A percentile compares a stretch with the other conserved stretches of the same genome.
Evolutionary conservation across 2,329 filamentous ascomycete genomes (phyloP).

Genomic region (Grosmannia huntii): DNA sequence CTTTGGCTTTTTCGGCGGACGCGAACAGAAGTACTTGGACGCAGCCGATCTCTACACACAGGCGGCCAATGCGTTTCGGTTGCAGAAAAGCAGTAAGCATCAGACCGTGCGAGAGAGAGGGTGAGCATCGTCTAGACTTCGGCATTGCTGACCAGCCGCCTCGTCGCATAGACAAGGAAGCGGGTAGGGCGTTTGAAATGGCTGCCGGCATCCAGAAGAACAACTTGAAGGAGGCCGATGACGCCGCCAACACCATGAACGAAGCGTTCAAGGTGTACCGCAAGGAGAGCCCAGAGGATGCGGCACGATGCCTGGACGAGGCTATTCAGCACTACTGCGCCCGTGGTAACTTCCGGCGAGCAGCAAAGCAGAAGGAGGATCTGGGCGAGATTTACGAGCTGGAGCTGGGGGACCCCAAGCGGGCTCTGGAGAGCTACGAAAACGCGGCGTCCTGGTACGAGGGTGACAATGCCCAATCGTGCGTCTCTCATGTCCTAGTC

Average conservation of each 20-base stretch:
- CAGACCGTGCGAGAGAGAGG: neutral
- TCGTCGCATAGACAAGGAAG: conserved; percentile 54
- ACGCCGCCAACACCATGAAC: conserved; percentile 75
- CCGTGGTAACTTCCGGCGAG: conserved; percentile 82
- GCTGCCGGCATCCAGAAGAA: conserved; percentile 69
- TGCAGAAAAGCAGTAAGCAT: conserved; percentile 65
- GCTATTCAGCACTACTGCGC: conserved; percentile 77
- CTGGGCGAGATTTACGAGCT: conserved; percentile 77
- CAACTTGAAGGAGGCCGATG: conserved; percentile 81
- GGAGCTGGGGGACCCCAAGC: conserved; percentile 64
- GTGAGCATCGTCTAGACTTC: neutral
- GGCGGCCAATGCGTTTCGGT: conserved; percentile 82
- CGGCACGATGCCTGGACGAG: conserved; percentile 63
- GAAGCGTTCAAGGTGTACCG: conserved; percentile 95
- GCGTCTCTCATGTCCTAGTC: conserved; percentile 22
- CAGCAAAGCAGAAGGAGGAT: conserved; percentile 82
- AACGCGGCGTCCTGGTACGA: conserved; percentile 83
- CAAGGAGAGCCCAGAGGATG: conserved; percentile 72
- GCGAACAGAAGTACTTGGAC: conserved; percentile 78
- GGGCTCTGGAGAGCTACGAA: conserved; percentile 73
- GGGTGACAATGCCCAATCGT: conserved; percentile 72
- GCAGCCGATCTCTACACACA: conserved; percentile 79
- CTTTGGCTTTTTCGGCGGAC: conserved; percentile 81
- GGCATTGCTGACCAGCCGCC: neutral
- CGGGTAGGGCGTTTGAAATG: conserved; percentile 74